Conservation (phyloP, 495 filamentous ascomycete genomes). For the Penicillium pulvis region DNA sequence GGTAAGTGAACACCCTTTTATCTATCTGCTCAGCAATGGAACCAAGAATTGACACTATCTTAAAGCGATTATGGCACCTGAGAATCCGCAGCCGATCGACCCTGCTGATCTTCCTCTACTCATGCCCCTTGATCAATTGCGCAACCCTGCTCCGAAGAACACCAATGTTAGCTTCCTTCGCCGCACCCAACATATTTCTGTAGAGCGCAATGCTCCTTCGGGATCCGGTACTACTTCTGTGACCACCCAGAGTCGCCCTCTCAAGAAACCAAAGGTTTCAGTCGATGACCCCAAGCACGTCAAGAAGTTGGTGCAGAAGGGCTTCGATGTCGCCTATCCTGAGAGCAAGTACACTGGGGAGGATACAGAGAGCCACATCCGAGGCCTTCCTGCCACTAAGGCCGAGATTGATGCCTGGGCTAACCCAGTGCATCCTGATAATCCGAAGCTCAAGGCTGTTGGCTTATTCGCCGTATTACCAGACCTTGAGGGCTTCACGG, state of each 20-base stretch:
- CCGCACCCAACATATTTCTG: slow-evolving; percentile 93
- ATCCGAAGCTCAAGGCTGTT: slow-evolving; percentile 73
- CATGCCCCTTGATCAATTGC: slow-evolving; percentile 74
- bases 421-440: slow-evolving; percentile 77
- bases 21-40: neutral
- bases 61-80: slow-evolving; percentile 77
- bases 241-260: slow-evolving; percentile 43
- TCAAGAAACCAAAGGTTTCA: slow-evolving; percentile 44
- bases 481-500: slow-evolving; percentile 85
- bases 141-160: slow-evolving; percentile 71
- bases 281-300: slow-evolving; percentile 83
- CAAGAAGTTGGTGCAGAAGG: slow-evolving; percentile 76
- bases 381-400: slow-evolving; percentile 56
- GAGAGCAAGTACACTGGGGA: slow-evolving; percentile 59
- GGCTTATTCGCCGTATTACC: slow-evolving; percentile 82
- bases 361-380: slow-evolving; percentile 51
- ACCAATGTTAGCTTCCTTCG: slow-evolving; percentile 88
- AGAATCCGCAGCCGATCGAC: slow-evolving; percentile 68
- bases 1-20: slow-evolving; percentile 57
- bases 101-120: slow-evolving; percentile 81
- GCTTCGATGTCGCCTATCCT: slow-evolving; percentile 82
- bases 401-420: slow-evolving; percentile 69
- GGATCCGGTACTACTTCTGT: slow-evolving; percentile 34
- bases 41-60: neutral
- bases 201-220: slow-evolving; percentile 52